These are phyloP conservation scores for Fusarium xylarioides DNA, from an alignment of 2,329 filamentous ascomycete species.

Conservation along the genomic window DNA sequence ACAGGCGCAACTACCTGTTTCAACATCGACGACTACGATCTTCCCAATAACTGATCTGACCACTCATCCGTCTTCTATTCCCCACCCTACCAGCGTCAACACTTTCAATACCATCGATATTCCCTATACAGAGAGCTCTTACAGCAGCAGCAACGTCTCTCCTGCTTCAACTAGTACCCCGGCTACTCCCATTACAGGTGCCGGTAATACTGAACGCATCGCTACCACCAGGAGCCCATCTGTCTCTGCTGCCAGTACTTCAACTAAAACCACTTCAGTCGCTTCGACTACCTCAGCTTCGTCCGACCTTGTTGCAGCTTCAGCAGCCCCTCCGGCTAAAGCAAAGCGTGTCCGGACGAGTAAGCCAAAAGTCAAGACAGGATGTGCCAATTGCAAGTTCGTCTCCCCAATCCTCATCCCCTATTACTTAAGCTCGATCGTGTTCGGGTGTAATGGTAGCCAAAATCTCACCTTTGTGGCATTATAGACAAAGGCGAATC, in stretches of 20 bases:
- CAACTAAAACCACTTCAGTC: neutral
- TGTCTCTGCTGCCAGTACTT: slow-evolving; percentile 1
- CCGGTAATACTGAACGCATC: neutral
- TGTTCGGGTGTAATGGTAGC: slow-evolving; percentile 9
- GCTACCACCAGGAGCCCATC: slow-evolving; percentile 6
- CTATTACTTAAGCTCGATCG: neutral
- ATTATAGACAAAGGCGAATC: slow-evolving; percentile 64
- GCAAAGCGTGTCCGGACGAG: slow-evolving; percentile 60
- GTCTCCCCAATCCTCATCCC: slow-evolving; percentile 43
- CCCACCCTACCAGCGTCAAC: slow-evolving; percentile 1
- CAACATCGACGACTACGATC: neutral
- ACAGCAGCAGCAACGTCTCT: slow-evolving; percentile 34
- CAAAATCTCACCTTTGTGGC: slow-evolving; percentile 33
- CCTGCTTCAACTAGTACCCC: slow-evolving; percentile 26
- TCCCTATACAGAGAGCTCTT: slow-evolving; percentile 22
- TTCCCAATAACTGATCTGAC: slow-evolving; percentile 6
- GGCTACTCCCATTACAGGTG: slow-evolving; percentile 19
- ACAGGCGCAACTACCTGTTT: neutral
- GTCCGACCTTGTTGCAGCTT: slow-evolving; percentile 1
- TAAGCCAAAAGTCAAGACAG: slow-evolving; percentile 72
- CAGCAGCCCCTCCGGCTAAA: slow-evolving; percentile 16
- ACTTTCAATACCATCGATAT: slow-evolving; percentile 17
- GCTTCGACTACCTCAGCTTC: slow-evolving; percentile 2
- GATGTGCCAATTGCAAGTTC: slow-evolving; percentile 75
- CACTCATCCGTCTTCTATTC: slow-evolving; percentile 12